Percentiles rank a stretch among this genome's conserved stretches.
These are phyloP conservation scores for Adansonia madagascariensis DNA, from an alignment of 441 rosid species.

Conservation along the genomic window DNA sequence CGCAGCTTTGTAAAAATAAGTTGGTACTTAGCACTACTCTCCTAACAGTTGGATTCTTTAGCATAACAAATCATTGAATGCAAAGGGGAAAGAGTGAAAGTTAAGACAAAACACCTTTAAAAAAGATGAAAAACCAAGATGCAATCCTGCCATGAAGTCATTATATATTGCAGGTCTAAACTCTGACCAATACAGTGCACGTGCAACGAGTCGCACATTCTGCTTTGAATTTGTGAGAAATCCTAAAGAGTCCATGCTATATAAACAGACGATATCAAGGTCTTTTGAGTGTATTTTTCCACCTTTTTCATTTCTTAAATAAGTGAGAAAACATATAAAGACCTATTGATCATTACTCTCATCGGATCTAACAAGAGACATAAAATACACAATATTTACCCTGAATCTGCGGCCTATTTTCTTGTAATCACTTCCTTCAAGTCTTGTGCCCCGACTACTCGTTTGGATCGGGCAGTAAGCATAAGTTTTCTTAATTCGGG, in stretches of 20 bases:
- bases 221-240: neutral
- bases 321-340: too few relatives aligned
- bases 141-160: neutral
- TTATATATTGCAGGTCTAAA: neutral
- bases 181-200: neutral
- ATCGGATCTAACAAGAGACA: too few relatives aligned
- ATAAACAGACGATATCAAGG: too few relatives aligned
- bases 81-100: neutral
- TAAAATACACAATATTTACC: conserved; percentile 38
- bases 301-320: too few relatives aligned
- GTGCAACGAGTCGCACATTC: neutral
- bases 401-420: conserved; percentile 89
- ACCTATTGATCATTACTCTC: too few relatives aligned
- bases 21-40: neutral
- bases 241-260: neutral
- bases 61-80: neutral
- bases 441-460: conserved; percentile 40
- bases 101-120: neutral
- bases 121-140: neutral
- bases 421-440: conserved; percentile 78
- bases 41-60: neutral
- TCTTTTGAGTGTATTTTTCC: too few relatives aligned
- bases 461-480: too few relatives aligned
- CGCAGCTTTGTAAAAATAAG: neutral
- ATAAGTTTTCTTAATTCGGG: too few relatives aligned